These are phyloP conservation scores for Diaporthe batatas DNA, from an alignment of 2,329 filamentous ascomycete species.

Conservation along the genomic window DNA sequence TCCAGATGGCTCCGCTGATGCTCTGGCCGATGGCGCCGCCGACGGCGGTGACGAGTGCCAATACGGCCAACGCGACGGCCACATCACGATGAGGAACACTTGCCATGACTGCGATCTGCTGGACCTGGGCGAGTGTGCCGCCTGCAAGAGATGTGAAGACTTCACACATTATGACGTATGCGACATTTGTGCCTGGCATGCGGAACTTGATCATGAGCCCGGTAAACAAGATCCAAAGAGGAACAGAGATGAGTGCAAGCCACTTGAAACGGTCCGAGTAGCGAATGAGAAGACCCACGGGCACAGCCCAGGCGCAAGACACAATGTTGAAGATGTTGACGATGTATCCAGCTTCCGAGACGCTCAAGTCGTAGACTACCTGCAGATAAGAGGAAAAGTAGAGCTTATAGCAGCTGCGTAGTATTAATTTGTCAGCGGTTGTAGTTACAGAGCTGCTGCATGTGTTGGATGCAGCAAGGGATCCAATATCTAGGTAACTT, in stretches of 20 bases:
- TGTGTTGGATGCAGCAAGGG: too few relatives aligned
- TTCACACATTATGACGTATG: slow-evolving; percentile 26
- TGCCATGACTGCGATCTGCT: slow-evolving; percentile 18
- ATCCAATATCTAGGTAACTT: too few relatives aligned
- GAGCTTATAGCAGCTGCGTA: slow-evolving; percentile 26
- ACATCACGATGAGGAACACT: slow-evolving; percentile 26
- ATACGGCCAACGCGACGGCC: slow-evolving; percentile 8
- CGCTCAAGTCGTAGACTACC: slow-evolving; percentile 21
- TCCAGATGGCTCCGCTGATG: slow-evolving; percentile 31
- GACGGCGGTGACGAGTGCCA: slow-evolving; percentile 19
- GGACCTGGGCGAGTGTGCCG: slow-evolving; percentile 6
- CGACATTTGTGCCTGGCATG: slow-evolving; percentile 30
- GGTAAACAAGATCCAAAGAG: slow-evolving; percentile 23
- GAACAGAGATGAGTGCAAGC: slow-evolving; percentile 15
- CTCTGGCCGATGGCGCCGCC: slow-evolving; percentile 27
- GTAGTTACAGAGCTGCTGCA: background rate
- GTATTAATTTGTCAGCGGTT: background rate
- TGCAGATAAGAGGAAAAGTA: slow-evolving; percentile 33
- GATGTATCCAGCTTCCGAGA: slow-evolving; percentile 28
- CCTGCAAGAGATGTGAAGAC: slow-evolving; percentile 22
- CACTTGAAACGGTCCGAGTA: slow-evolving; percentile 19
- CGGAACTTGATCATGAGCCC: slow-evolving; percentile 32
- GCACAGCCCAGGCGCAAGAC: slow-evolving; percentile 30
- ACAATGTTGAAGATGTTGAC: slow-evolving; percentile 34
- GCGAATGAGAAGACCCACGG: slow-evolving; percentile 30